Percentiles rank a stretch among this genome's conserved stretches.
Conservation (phyloP, 768 basidiomycete genomes). For the Xanthoconium purpureum region DNA sequence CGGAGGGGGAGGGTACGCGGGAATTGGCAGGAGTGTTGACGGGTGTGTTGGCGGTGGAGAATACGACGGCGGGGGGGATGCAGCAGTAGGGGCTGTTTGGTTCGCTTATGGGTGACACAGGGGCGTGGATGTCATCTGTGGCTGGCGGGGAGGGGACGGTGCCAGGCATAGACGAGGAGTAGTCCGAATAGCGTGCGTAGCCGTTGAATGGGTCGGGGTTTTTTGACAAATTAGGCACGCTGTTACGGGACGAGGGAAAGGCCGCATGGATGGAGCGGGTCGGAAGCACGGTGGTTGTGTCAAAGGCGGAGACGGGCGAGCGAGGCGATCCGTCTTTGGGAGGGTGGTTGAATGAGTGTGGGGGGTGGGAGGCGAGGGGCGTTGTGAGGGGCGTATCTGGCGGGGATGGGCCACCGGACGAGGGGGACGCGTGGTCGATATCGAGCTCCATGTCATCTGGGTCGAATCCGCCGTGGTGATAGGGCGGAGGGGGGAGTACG, state of each 20-base stretch:
- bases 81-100: constrained; percentile 41
- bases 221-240: constrained; percentile 30
- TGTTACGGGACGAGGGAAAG: constrained; percentile 30
- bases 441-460: constrained; percentile 84
- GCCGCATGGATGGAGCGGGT: constrained; percentile 38
- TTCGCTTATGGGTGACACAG: constrained; percentile 29
- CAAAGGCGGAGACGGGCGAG: constrained; percentile 47
- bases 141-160: constrained; percentile 39
- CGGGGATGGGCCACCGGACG: constrained; percentile 38
- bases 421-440: constrained; percentile 53
- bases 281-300: constrained; percentile 52
- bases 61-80: constrained; percentile 65
- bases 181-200: constrained; percentile 67
- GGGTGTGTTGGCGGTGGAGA: constrained; percentile 47
- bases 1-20: constrained; percentile 36
- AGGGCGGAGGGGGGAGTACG: constrained; percentile 28
- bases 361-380: constrained; percentile 36
- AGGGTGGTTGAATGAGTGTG: constrained; percentile 32
- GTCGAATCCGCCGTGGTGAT: constrained; percentile 51
- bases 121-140: constrained; percentile 27
- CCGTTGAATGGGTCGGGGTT: constrained; percentile 60
- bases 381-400: constrained; percentile 46
- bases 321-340: constrained; percentile 27
- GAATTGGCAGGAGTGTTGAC: constrained; percentile 48
- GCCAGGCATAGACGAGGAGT: constrained; percentile 60